Evolutionary conservation across 805 yeast genomes (phyloP).

Genomic region (Nakazawaea wickerhamii): DNA sequence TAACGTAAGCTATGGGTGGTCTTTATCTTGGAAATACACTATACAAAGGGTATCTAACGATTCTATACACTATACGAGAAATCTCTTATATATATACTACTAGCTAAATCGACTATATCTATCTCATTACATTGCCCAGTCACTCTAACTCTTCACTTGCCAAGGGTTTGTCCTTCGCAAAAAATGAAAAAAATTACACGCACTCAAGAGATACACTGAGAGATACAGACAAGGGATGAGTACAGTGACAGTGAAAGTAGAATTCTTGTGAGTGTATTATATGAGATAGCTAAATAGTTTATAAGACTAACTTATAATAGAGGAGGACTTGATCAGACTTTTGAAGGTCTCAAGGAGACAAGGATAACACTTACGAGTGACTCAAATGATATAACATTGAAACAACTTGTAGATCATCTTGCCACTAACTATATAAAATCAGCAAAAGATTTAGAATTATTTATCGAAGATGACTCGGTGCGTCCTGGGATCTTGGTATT

Average conservation of each 20-base stretch:
- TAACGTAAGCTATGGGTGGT: too few species aligned
- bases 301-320: constrained; percentile 17
- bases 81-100: too few species aligned
- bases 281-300: not conserved
- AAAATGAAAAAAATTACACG: too few species aligned
- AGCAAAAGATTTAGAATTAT: constrained; percentile 61
- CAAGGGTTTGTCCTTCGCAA: too few species aligned
- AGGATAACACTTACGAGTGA: constrained; percentile 43
- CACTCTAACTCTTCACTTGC: too few species aligned
- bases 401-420: constrained; percentile 53
- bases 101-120: too few species aligned
- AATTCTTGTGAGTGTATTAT: constrained; percentile 30
- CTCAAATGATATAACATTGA: constrained; percentile 26
- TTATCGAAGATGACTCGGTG: constrained; percentile 74
- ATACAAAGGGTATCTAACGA: too few species aligned
- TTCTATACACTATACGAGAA: too few species aligned
- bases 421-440: constrained; percentile 50
- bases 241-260: constrained; percentile 34
- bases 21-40: too few species aligned
- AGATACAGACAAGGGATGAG: too few species aligned
- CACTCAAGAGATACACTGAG: not conserved
- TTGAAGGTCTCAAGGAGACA: constrained; percentile 52
- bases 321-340: constrained; percentile 85
- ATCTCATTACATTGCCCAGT: too few species aligned
- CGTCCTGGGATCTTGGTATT: constrained; percentile 91